Evolutionary conservation across 805 yeast genomes (phyloP).

Genomic region (Kuraishia molischiana): DNA sequence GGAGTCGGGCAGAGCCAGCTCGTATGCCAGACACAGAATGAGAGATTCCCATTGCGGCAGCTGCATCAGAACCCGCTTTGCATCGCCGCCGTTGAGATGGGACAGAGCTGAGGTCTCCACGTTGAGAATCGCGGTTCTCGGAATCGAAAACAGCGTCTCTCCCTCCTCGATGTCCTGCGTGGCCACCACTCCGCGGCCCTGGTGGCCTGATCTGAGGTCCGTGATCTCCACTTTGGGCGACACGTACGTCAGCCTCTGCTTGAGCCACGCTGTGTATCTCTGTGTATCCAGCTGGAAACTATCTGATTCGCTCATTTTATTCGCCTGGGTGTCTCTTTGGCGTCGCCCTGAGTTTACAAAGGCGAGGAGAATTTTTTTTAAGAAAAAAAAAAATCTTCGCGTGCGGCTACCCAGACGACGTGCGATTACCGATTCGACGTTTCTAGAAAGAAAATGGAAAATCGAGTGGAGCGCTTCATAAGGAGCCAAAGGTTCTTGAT

Average conservation of each 20-base stretch:
- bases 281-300: slow-evolving; percentile 18
- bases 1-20: slow-evolving; percentile 35
- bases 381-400: too few species aligned
- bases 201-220: slow-evolving; percentile 47
- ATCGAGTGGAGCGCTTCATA: too few species aligned
- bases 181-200: slow-evolving; percentile 79
- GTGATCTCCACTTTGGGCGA: slow-evolving; percentile 48
- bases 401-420: too few species aligned
- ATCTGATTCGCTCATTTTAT: not conserved
- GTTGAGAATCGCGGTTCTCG: slow-evolving; percentile 47
- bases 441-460: too few species aligned
- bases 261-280: slow-evolving; percentile 36
- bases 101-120: slow-evolving; percentile 45
- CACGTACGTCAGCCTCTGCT: slow-evolving; percentile 29
- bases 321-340: too few species aligned
- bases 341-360: too few species aligned
- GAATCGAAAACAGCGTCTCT: slow-evolving; percentile 62
- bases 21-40: slow-evolving; percentile 59
- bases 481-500: too few species aligned
- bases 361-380: too few species aligned
- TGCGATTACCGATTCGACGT: too few species aligned
- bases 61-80: slow-evolving; percentile 24
- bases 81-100: slow-evolving; percentile 19
- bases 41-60: slow-evolving; percentile 73
- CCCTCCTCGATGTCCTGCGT: slow-evolving; percentile 44